Base-by-base conservation (phyloP, 1,139 yeast species). In the Tardiomyces depauwii region DNA sequence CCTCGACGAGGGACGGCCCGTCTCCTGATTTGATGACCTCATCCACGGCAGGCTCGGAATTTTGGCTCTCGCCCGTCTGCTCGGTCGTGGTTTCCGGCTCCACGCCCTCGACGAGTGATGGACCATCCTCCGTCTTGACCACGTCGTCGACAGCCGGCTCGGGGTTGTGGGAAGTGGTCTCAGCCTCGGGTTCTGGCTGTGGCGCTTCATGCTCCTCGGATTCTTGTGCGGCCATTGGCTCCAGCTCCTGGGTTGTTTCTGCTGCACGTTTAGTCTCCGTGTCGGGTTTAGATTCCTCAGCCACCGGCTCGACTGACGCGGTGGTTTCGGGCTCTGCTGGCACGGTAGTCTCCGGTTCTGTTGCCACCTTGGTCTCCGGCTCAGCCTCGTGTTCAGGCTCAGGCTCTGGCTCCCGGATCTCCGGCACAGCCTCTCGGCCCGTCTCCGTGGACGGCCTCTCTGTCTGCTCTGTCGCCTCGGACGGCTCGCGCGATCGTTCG, bases 331-430 rank as follows among this genome's bases (percentile, higher is more conserved):
- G 16, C 9, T 39, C 18, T 18, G 41, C 11, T 18, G 41, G 28
- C 14, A 3, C 27, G 3, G 41, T 19, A 4, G 4, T 18, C 11
- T 10, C 19, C 3, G 39, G 27, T 42, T 44, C 18, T 18, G 41
- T 9, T 18, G 41, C 16, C 14, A 3, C 27, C 7, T 25, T 19
- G 4, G 4, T 18, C 11, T 10, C 19, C 3, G 39, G 33, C 36
- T 16, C 32, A 55, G 27, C 53, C 53, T 44, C 56, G 57, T 53
- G 52, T 55, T 47, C 55, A n/a, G n/a, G 25, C 25, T 21, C 25
- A 7, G 25, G 25, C 25, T 4, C 25, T 7, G 25, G 25, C 25
- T 21, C 25, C 7, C 25, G 25, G 7, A 21, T 21, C 7, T 21
- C 25, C 4, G 25, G 25, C 25, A 7, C 25, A 4, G 25, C 25